Percentiles rank a stretch among this genome's conserved stretches.
phyloP scores from a whole-genome alignment of 2,329 filamentous ascomycete species.

The Xylaria sp. region DNA sequence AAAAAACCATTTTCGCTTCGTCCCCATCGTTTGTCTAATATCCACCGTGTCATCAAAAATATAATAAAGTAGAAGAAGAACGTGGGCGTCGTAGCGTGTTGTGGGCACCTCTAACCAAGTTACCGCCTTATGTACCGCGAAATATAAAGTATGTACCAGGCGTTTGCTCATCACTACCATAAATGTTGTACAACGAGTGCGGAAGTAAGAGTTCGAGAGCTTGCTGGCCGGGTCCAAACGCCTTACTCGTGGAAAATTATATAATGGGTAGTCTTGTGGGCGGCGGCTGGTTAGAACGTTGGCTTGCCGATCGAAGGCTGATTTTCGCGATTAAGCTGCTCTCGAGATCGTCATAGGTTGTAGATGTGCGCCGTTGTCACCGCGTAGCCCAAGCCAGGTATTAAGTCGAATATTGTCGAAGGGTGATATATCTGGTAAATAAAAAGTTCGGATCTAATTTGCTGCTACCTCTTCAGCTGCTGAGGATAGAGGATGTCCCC shows the following conservation, averaged over 20 bases:
- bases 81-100: conserved; percentile 43
- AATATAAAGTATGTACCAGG: conserved; percentile 36
- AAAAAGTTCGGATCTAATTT: conserved; percentile 35
- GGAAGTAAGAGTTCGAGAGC: conserved; percentile 33
- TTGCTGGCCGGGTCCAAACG: conserved; percentile 37
- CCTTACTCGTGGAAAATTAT: conserved; percentile 38
- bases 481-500: conserved; percentile 60
- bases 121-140: conserved; percentile 34
- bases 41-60: conserved; percentile 44
- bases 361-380: conserved; percentile 18
- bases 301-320: conserved; percentile 23
- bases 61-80: conserved; percentile 36
- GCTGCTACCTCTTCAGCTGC: conserved; percentile 51
- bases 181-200: conserved; percentile 45
- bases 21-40: conserved; percentile 44
- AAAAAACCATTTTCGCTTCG: conserved; percentile 32
- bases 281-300: conserved; percentile 12
- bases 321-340: conserved; percentile 32
- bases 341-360: conserved; percentile 16
- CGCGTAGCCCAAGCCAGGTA: conserved; percentile 20
- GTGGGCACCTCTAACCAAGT: conserved; percentile 44
- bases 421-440: conserved; percentile 28
- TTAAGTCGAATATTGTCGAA: conserved; percentile 33
- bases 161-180: conserved; percentile 37
- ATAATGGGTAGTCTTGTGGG: conserved; percentile 27